Evolutionary conservation across 1,139 yeast genomes (phyloP), one percentile per base, ranked within the genome.

Genomic region (Wickerhamomyces sp.): DNA sequence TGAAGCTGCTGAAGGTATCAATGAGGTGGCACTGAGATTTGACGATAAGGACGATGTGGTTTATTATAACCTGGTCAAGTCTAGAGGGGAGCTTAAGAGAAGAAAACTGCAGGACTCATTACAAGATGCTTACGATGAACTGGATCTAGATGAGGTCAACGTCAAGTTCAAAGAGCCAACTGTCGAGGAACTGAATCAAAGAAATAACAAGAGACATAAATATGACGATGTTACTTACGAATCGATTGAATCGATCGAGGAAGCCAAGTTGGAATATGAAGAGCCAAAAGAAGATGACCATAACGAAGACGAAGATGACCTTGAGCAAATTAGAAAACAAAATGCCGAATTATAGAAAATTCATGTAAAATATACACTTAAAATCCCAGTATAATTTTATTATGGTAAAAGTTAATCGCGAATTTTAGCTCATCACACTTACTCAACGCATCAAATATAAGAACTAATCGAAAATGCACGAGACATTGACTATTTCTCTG

Each of bases 61-160:
- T 1, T 75, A 72, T 51, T 92, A 84, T 60, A 78, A 83, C 45
- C 96, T 97, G 9, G 67, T 90, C 20, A 70, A 77, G 13, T 90
- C 94, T 27, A 80, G 82, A 51, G 75, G 88, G 36, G 94, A 83
- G 51, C 75, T 92, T 58, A 87, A 85, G 65, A 83, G 90, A 56
- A 81, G 95, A 58, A 79, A 97, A 61, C 78, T 80, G 19, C 76
- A 72, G 45, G 76, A 79, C 14, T 38, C 51, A 5, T 70, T 74
- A 42, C 74, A 75, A 44, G 64, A 71, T 39, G 73, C 75, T 45
- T 67, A 74, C 40, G 70, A 68, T 44, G 76, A 74, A 36, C 67
- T 74, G 38, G 74, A 78, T 24, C 62, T 66, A 37, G 81, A 78
- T 53, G 72, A 67, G 16, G 69, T 88, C 37, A 77, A 80, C 42